These are phyloP conservation scores for Chaetothyriales sp. DNA, from an alignment of 2,329 filamentous ascomycete species.

Conservation along the genomic window DNA sequence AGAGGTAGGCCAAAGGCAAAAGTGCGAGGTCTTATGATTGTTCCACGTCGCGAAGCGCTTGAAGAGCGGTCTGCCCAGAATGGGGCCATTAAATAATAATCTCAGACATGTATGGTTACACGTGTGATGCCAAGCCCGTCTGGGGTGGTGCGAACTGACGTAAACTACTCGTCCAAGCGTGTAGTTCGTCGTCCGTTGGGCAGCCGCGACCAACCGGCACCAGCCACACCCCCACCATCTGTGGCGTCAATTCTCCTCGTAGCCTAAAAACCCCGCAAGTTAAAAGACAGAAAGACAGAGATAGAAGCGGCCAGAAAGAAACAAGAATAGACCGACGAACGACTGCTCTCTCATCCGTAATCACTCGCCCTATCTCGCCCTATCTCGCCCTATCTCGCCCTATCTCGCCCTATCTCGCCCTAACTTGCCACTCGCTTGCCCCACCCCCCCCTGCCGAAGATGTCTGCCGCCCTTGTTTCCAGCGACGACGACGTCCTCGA, in stretches of 20 bases:
- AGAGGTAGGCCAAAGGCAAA: background rate
- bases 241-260: too few species aligned
- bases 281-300: background rate
- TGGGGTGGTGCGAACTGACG: background rate
- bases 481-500: conserved; percentile 62
- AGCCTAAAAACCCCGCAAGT: background rate
- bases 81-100: background rate
- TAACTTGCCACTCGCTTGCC: background rate
- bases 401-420: background rate
- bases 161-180: too few species aligned
- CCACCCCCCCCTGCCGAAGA: conserved; percentile 2
- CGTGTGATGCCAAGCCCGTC: background rate
- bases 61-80: background rate
- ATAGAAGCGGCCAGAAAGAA: background rate
- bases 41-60: background rate
- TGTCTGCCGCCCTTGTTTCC: conserved; percentile 27
- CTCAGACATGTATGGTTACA: background rate
- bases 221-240: background rate
- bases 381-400: background rate
- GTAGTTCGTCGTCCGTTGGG: background rate
- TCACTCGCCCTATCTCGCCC: background rate
- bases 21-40: background rate
- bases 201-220: background rate
- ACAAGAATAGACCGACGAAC: background rate
- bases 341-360: background rate